These are phyloP conservation scores for Leccinum angustisporum DNA, from an alignment of 1,284 basidiomycete genomes.

Conservation along the genomic window DNA sequence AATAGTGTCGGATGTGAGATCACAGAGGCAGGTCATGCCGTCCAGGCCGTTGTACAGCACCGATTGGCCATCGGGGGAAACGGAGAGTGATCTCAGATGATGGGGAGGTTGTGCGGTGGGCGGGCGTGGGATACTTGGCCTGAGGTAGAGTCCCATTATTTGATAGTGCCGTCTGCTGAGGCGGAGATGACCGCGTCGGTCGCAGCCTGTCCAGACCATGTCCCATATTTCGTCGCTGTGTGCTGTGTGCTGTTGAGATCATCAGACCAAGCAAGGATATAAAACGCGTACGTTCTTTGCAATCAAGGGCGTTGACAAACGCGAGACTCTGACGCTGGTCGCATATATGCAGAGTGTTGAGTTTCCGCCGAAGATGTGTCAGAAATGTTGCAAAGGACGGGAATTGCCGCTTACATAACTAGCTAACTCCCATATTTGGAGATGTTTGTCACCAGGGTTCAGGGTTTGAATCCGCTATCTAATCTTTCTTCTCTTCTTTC, in stretches of 20 bases:
- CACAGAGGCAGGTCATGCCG: slow-evolving; percentile 73
- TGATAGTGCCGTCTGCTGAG: slow-evolving; percentile 73
- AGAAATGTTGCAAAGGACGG: too few relatives aligned
- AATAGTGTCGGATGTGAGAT: slow-evolving; percentile 59
- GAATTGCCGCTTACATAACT: too few relatives aligned
- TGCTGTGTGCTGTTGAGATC: slow-evolving; percentile 42
- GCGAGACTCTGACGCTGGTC: slow-evolving; percentile 58
- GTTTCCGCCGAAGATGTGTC: too few relatives aligned
- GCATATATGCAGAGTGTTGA: neutral
- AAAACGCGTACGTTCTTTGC: slow-evolving; percentile 62
- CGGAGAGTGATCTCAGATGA: slow-evolving; percentile 62
- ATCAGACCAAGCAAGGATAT: neutral
- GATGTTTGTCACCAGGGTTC: too few relatives aligned
- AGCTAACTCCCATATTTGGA: too few relatives aligned
- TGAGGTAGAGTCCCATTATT: slow-evolving; percentile 64
- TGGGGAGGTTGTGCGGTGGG: slow-evolving; percentile 70
- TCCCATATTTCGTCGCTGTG: slow-evolving; percentile 84
- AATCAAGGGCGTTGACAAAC: slow-evolving; percentile 68
- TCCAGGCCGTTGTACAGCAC: slow-evolving; percentile 80
- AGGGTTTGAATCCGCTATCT: too few relatives aligned
- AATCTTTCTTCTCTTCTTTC: too few relatives aligned
- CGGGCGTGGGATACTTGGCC: slow-evolving; percentile 66
- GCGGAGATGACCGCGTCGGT: slow-evolving; percentile 65
- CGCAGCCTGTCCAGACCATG: slow-evolving; percentile 62
- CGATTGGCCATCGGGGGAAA: slow-evolving; percentile 57